phyloP scores from a whole-genome alignment of 345 rosid genomes.

The Cardamine occulta region DNA sequence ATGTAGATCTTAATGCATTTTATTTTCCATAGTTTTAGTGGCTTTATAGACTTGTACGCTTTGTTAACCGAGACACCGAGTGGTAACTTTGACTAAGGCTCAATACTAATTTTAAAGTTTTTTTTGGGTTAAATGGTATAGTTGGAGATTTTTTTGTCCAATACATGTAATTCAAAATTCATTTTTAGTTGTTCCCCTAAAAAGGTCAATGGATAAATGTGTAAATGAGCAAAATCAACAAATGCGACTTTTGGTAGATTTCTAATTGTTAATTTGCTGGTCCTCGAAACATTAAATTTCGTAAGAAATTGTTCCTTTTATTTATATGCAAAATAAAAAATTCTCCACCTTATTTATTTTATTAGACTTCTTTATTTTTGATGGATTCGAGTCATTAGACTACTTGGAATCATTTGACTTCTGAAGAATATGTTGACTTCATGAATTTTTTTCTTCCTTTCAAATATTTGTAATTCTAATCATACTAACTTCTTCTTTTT shows the following conservation, averaged over 20 bases:
- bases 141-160: not conserved
- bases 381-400: not conserved
- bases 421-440: conserved; percentile 20
- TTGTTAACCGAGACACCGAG: not conserved
- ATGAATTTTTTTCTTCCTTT: not conserved
- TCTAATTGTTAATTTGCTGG: not conserved
- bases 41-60: no score
- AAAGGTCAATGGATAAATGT: conserved; percentile 19
- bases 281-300: conserved; percentile 19
- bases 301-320: not conserved
- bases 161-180: not conserved
- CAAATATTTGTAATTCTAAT: not conserved
- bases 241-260: conserved; percentile 14
- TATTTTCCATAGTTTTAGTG: no score
- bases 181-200: not conserved
- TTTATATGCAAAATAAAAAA: not conserved
- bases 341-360: not conserved
- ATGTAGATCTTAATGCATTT: no score
- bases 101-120: not conserved
- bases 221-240: conserved; percentile 7
- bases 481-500: not conserved
- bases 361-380: not conserved
- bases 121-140: not conserved
- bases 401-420: conserved; percentile 23
- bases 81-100: not conserved